A percentile compares a stretch with the other conserved stretches of the same genome.
These are phyloP conservation scores for Suhomyces panamericanus DNA, from an alignment of 1,139 yeast species.

Conservation along the genomic window DNA sequence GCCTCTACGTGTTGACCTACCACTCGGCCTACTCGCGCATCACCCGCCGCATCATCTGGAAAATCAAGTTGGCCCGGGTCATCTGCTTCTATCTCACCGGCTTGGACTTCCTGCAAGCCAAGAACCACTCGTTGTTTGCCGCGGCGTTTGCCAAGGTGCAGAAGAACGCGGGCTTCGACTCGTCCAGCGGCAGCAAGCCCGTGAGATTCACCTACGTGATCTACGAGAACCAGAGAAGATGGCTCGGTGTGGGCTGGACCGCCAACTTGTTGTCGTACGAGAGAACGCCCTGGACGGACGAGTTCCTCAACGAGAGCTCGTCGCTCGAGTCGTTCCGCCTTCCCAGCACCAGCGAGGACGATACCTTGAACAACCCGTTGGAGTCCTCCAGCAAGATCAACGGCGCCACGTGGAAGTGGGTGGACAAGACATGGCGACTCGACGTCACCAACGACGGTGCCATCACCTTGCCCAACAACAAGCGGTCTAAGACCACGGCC, in stretches of 20 bases:
- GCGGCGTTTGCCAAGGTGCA: constrained; percentile 64
- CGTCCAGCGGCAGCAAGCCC: constrained; percentile 46
- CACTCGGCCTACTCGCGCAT: constrained; percentile 85
- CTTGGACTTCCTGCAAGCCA: constrained; percentile 67
- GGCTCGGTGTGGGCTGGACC: constrained; percentile 99
- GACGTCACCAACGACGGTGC: constrained; percentile 90
- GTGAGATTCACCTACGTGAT: constrained; percentile 87
- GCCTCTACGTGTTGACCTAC: constrained; percentile 70
- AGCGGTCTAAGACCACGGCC: constrained; percentile 67
- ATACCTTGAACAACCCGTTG: constrained; percentile 32
- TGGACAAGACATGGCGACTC: constrained; percentile 86
- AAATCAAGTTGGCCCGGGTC: constrained; percentile 67
- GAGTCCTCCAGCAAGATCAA: constrained; percentile 47
- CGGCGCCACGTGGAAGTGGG: constrained; percentile 91
- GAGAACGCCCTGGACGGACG: constrained; percentile 96
- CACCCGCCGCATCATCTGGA: constrained; percentile 81
- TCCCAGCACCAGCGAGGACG: constrained; percentile 59
- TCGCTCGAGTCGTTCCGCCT: constrained; percentile 74
- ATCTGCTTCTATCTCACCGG: constrained; percentile 83
- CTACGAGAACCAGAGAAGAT: constrained; percentile 94
- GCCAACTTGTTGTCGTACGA: constrained; percentile 86
- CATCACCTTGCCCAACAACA: constrained; percentile 63
- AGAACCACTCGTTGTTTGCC: constrained; percentile 49
- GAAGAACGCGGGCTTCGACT: constrained; percentile 41
- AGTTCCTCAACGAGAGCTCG: constrained; percentile 81